Evolutionary conservation across 495 filamentous ascomycete species (phyloP).

Genomic region (Aspergillus incahuasiensis): DNA sequence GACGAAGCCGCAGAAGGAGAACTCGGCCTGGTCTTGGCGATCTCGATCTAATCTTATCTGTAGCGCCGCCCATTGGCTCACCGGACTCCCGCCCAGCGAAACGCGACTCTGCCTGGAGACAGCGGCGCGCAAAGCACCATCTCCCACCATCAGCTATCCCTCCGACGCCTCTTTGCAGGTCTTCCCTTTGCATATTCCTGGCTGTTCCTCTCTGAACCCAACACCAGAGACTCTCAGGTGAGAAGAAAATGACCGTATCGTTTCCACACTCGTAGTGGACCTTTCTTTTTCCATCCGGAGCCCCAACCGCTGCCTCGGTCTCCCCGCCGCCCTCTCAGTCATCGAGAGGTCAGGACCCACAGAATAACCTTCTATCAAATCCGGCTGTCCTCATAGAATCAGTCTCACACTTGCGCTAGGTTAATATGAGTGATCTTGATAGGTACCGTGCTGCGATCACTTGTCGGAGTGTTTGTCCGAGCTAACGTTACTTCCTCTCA

Average conservation of each 20-base stretch:
- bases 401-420: conserved; percentile 3
- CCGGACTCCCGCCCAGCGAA: conserved; percentile 3
- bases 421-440: conserved; percentile 81
- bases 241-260: conserved; percentile 22
- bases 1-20: conserved; percentile 14
- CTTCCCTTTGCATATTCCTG: neutral
- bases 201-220: neutral
- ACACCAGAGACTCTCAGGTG: neutral
- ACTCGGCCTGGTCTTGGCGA: conserved; percentile 24
- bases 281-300: conserved; percentile 7
- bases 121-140: conserved; percentile 8
- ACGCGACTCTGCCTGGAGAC: conserved; percentile 6
- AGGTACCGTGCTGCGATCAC: conserved; percentile 46
- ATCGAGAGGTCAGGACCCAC: conserved; percentile 15
- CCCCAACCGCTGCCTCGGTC: neutral
- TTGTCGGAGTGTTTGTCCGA: neutral
- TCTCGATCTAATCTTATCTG: conserved; percentile 47
- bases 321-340: conserved; percentile 4
- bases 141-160: conserved; percentile 5
- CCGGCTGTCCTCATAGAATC: conserved; percentile 7
- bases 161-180: conserved; percentile 1
- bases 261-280: conserved; percentile 20
- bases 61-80: conserved; percentile 29
- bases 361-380: conserved; percentile 11
- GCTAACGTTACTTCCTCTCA: conserved; percentile 34